A percentile compares a stretch with the other conserved stretches of the same genome.
Evolutionary conservation across 306 rosid species (phyloP).

Genomic region (Castanea crenata): DNA sequence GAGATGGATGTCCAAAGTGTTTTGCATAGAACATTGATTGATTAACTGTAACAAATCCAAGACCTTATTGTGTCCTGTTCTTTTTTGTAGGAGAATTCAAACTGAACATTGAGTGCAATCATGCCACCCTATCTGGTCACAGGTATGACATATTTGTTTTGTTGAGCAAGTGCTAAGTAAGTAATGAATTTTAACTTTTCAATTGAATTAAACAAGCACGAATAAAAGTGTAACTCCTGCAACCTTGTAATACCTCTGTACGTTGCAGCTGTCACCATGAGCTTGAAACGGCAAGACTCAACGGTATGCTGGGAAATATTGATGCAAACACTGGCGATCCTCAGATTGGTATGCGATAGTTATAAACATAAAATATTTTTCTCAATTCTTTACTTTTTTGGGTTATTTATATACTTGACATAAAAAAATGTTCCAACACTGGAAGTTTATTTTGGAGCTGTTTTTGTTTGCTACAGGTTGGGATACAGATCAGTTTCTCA

Average conservation of each 20-base stretch:
- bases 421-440: background rate
- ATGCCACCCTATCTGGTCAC: constrained; percentile 95
- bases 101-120: constrained; percentile 95
- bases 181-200: constrained; percentile 13
- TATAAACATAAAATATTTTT: background rate
- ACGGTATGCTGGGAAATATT: constrained; percentile 80
- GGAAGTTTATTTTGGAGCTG: constrained; percentile 13
- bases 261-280: constrained; percentile 83
- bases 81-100: constrained; percentile 72
- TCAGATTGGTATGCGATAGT: constrained; percentile 63
- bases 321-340: constrained; percentile 98
- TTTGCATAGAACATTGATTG: background rate
- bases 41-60: constrained; percentile 4
- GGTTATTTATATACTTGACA: background rate
- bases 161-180: background rate
- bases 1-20: background rate
- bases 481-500: constrained; percentile 97
- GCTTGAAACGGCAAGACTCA: constrained; percentile 93
- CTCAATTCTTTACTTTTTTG: background rate
- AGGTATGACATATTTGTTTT: constrained; percentile 46
- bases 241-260: constrained; percentile 1
- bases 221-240: constrained; percentile 17
- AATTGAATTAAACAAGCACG: constrained; percentile 7
- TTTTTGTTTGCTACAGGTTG: constrained; percentile 56
- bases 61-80: constrained; percentile 9